A percentile compares a stretch with the other conserved stretches of the same genome.
Conservation (phyloP, 805 yeast species). For the Saccharomyces kudriavzevii region DNA sequence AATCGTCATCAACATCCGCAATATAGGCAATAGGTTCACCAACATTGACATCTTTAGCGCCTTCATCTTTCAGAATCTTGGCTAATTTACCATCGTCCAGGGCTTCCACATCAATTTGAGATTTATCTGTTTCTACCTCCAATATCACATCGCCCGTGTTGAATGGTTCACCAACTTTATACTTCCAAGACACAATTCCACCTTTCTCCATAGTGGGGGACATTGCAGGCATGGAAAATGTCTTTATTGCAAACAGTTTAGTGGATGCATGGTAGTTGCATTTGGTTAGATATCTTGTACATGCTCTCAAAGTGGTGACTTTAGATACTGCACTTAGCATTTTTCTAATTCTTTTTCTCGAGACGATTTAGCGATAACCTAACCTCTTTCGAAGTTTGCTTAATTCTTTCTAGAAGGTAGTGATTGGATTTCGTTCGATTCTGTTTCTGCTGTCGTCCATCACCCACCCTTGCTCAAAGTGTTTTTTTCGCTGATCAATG, state of each 20-base stretch:
- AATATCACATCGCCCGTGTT: slow-evolving; percentile 73
- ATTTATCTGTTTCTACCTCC: slow-evolving; percentile 83
- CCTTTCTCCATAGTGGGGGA: slow-evolving; percentile 98
- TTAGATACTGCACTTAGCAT: background rate
- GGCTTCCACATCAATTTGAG: slow-evolving; percentile 77
- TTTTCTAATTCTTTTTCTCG: background rate
- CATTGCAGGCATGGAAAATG: slow-evolving; percentile 95
- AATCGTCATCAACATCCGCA: slow-evolving; percentile 84
- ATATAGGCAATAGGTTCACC: slow-evolving; percentile 84
- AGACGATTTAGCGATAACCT: background rate
- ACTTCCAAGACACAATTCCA: slow-evolving; percentile 84
- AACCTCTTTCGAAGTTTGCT: background rate
- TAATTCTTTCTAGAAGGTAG: background rate
- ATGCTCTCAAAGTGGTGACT: background rate
- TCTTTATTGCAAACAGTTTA: slow-evolving; percentile 25
- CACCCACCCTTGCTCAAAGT: background rate
- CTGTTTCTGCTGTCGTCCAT: background rate
- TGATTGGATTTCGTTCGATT: background rate
- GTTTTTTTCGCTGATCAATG: background rate
- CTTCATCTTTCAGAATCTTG: slow-evolving; percentile 59
- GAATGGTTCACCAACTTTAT: slow-evolving; percentile 67
- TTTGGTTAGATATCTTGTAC: slow-evolving; percentile 2
- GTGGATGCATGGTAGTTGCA: slow-evolving; percentile 22
- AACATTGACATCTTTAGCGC: slow-evolving; percentile 72
- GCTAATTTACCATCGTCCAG: slow-evolving; percentile 87